phyloP scores from a whole-genome alignment of 176 grass and related monocot genomes.

The Bothriochloa decipiens region DNA sequence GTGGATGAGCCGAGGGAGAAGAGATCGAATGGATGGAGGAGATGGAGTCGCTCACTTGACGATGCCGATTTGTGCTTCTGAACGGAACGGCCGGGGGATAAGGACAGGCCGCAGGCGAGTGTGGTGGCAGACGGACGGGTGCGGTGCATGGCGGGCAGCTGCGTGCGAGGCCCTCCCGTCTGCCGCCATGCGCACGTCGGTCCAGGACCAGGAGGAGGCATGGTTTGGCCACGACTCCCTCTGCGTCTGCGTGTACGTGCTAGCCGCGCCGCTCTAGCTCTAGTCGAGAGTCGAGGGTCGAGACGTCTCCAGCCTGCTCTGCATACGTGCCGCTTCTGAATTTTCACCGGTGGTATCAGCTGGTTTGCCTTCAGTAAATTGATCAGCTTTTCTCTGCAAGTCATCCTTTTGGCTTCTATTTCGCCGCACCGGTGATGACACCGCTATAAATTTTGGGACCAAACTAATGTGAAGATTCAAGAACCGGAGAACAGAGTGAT shows the following conservation, averaged over 20 bases:
- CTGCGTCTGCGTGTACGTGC: neutral
- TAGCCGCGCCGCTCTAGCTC: neutral
- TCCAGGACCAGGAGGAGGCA: neutral
- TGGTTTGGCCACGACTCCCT: neutral
- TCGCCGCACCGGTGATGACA: too few relatives aligned
- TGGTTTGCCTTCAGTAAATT: neutral
- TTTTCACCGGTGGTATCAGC: neutral
- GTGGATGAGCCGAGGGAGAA: neutral
- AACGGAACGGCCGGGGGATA: neutral
- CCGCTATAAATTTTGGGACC: too few relatives aligned
- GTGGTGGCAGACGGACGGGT: neutral
- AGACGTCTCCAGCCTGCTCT: neutral
- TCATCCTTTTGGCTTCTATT: too few relatives aligned
- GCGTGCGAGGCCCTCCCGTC: neutral
- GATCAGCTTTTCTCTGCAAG: neutral
- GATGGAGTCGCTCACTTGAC: neutral
- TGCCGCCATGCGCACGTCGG: slow-evolving; percentile 37
- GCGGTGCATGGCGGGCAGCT: slow-evolving; percentile 46
- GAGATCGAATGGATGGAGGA: too few relatives aligned
- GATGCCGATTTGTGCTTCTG: neutral
- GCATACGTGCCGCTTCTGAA: neutral
- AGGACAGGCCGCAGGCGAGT: slow-evolving; percentile 10
- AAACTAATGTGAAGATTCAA: too few relatives aligned
- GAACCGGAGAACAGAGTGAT: too few relatives aligned
- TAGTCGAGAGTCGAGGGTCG: too few relatives aligned